Percentiles rank a stretch among this genome's conserved stretches.
Conservation (phyloP, 306 rosid species). For the Begonia masoniana region DNA sequence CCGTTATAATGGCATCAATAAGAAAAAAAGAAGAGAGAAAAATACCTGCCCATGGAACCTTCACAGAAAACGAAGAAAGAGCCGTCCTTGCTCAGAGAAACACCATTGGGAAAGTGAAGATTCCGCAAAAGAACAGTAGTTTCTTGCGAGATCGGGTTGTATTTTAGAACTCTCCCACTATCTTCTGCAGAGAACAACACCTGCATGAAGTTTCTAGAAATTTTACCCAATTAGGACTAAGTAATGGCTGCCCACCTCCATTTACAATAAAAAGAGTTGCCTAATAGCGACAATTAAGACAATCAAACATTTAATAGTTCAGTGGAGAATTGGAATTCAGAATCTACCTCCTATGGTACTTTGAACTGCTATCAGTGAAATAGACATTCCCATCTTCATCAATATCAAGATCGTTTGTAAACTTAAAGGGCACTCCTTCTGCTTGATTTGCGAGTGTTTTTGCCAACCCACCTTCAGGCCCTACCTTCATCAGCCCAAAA, state of each 20-base stretch:
- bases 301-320: too few relatives aligned
- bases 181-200: slow-evolving; percentile 60
- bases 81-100: slow-evolving; percentile 89
- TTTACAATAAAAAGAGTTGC: too few relatives aligned
- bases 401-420: slow-evolving; percentile 68
- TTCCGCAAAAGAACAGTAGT: slow-evolving; percentile 62
- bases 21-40: not conserved
- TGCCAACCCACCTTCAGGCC: slow-evolving; percentile 75
- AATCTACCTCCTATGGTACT: slow-evolving; percentile 53
- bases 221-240: not conserved
- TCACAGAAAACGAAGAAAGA: slow-evolving; percentile 70
- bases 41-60: slow-evolving; percentile 66
- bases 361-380: slow-evolving; percentile 64
- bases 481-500: slow-evolving; percentile 67
- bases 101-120: slow-evolving; percentile 76
- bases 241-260: too few relatives aligned
- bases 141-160: slow-evolving; percentile 56
- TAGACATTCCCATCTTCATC: slow-evolving; percentile 67
- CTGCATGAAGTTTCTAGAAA: slow-evolving; percentile 72
- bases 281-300: too few relatives aligned
- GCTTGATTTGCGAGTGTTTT: slow-evolving; percentile 58
- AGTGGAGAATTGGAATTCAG: not conserved
- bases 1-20: too few relatives aligned
- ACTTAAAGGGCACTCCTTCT: slow-evolving; percentile 49
- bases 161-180: slow-evolving; percentile 70